Conservation (phyloP, 169 alveolate species). For the Cryptosporidium bovis region DNA sequence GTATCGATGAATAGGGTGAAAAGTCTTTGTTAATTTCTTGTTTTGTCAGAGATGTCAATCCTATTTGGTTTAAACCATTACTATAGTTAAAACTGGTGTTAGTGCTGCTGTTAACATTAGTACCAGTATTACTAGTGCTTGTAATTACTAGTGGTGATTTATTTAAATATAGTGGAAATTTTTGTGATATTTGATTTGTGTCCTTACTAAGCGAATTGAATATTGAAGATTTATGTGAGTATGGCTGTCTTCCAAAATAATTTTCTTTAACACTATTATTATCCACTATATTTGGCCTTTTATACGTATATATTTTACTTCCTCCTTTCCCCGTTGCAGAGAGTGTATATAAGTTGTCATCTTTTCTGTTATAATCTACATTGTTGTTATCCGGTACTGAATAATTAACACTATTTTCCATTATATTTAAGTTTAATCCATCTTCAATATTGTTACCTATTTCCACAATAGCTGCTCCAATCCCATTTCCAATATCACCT, state of each 20-base stretch:
- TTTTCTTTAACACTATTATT: too few relatives aligned
- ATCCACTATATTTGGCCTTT: too few relatives aligned
- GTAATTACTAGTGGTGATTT: constrained; percentile 11
- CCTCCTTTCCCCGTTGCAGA: too few relatives aligned
- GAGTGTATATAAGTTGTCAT: too few relatives aligned
- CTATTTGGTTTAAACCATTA: constrained; percentile 1
- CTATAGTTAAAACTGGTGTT: not conserved
- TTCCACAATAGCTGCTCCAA: too few relatives aligned
- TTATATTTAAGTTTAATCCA: too few relatives aligned
- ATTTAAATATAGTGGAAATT: constrained; percentile 15
- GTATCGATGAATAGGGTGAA: constrained; percentile 70
- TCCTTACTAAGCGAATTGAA: not conserved
- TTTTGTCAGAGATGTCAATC: not conserved
- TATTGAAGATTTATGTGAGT: not conserved
- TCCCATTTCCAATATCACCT: too few relatives aligned
- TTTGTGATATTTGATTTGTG: not conserved
- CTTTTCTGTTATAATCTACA: too few relatives aligned
- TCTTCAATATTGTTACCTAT: too few relatives aligned
- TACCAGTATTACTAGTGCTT: not conserved
- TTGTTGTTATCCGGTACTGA: too few relatives aligned
- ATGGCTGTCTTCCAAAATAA: not conserved
- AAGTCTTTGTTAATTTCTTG: constrained; percentile 30
- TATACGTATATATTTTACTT: too few relatives aligned
- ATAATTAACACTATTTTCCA: too few relatives aligned
- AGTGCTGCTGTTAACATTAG: not conserved